These are phyloP conservation scores for Trichoderma sp. DNA, from an alignment of 2,329 filamentous ascomycete genomes.

Conservation along the genomic window DNA sequence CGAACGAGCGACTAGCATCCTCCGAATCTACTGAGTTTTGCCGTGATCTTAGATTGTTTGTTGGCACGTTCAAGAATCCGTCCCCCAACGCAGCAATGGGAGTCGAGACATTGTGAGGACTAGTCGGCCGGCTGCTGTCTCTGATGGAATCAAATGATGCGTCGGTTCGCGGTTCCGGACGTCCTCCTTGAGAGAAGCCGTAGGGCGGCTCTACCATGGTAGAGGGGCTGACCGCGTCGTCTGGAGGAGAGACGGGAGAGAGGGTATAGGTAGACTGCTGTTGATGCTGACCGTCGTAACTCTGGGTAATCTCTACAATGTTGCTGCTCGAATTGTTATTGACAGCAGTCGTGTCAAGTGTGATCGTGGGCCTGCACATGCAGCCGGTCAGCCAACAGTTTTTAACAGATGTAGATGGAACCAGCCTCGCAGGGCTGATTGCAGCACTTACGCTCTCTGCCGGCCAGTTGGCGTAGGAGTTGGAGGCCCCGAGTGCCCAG, in stretches of 20 bases:
- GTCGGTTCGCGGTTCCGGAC: slow-evolving; percentile 50
- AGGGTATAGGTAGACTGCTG: slow-evolving; percentile 24
- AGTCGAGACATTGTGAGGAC: slow-evolving; percentile 69
- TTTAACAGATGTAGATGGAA: neutral
- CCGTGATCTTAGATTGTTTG: slow-evolving; percentile 53
- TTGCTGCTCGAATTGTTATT: slow-evolving; percentile 30
- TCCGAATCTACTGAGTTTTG: slow-evolving; percentile 70
- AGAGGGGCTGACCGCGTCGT: slow-evolving; percentile 42
- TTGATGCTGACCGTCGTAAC: slow-evolving; percentile 25
- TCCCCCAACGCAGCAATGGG: slow-evolving; percentile 48
- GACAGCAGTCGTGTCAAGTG: slow-evolving; percentile 51
- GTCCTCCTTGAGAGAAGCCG: slow-evolving; percentile 28
- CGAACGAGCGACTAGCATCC: slow-evolving; percentile 57
- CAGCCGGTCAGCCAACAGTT: slow-evolving; percentile 13
- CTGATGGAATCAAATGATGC: slow-evolving; percentile 61
- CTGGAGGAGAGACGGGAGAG: slow-evolving; percentile 38
- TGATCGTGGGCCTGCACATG: slow-evolving; percentile 51
- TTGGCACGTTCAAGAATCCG: slow-evolving; percentile 65
- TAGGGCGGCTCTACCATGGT: slow-evolving; percentile 35
- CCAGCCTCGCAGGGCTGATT: slow-evolving; percentile 11
- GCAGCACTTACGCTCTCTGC: slow-evolving; percentile 39
- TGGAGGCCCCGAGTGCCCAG: slow-evolving; percentile 25
- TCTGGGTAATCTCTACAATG: slow-evolving; percentile 32
- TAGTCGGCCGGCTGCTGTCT: slow-evolving; percentile 65
- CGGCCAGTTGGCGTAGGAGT: slow-evolving; percentile 29